Percentiles rank a stretch among this genome's conserved stretches.
These are phyloP conservation scores for Cylindricascospora bacillispora DNA, from an alignment of 1,139 yeast species.

Conservation along the genomic window DNA sequence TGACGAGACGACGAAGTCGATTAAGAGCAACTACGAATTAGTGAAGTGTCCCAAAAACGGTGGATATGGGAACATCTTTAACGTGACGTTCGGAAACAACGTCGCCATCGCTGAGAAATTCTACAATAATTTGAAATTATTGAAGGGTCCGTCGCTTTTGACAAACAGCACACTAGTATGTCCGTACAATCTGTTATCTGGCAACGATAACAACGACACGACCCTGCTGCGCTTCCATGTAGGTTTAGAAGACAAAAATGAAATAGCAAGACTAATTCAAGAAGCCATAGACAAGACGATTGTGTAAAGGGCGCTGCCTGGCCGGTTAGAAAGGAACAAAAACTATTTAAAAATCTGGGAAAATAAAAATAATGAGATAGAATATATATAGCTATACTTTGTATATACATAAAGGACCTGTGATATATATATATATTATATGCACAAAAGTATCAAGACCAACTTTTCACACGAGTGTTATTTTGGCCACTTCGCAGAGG, in stretches of 20 bases:
- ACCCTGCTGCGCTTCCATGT: constrained; percentile 73
- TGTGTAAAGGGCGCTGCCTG: too few relatives aligned
- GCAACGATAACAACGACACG: constrained; percentile 66
- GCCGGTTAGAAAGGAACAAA: too few relatives aligned
- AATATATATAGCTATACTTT: too few relatives aligned
- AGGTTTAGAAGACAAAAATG: constrained; percentile 46
- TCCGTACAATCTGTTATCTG: constrained; percentile 60
- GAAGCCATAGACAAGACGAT: constrained; percentile 36
- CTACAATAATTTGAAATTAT: constrained; percentile 60
- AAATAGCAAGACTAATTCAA: constrained; percentile 34
- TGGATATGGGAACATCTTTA: constrained; percentile 88
- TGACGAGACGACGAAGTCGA: too few relatives aligned
- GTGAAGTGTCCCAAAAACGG: constrained; percentile 49
- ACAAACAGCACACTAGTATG: constrained; percentile 87
- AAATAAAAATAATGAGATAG: too few relatives aligned
- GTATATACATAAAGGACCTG: too few relatives aligned
- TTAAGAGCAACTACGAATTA: constrained; percentile 56
- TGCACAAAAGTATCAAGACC: too few relatives aligned
- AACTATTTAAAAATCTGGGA: too few relatives aligned
- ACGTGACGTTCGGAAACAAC: constrained; percentile 59
- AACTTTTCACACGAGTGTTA: too few relatives aligned
- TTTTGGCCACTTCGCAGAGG: too few relatives aligned
- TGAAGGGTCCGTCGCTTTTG: constrained; percentile 81
- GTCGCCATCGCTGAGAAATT: constrained; percentile 58
- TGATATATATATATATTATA: too few relatives aligned